Percentiles rank a stretch among this genome's conserved stretches.
These are phyloP conservation scores for Pistacia vera DNA, from an alignment of 345 rosid species.

Conservation along the genomic window DNA sequence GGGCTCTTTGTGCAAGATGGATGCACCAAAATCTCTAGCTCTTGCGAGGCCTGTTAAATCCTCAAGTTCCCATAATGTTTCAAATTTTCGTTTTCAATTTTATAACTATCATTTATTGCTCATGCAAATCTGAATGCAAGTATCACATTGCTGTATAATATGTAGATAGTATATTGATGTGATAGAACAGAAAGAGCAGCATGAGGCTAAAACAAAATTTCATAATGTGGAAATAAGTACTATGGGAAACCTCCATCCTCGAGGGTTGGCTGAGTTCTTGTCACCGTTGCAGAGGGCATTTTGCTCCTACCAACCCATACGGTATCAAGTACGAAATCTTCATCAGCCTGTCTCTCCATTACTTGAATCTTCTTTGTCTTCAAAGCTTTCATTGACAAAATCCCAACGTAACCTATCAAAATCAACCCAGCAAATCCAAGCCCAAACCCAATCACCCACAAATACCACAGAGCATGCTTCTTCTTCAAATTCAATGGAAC, in stretches of 20 bases:
- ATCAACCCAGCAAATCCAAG: constrained; percentile 40
- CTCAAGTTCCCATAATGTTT: not conserved
- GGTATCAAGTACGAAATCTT: constrained; percentile 58
- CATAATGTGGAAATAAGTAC: not conserved
- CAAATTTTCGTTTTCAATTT: too few species aligned
- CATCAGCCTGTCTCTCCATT: constrained; percentile 74
- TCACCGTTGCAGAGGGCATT: constrained; percentile 74
- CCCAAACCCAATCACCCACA: constrained; percentile 52
- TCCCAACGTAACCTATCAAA: constrained; percentile 36
- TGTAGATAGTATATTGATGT: not conserved
- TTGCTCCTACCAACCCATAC: constrained; percentile 74
- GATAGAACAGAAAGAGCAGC: not conserved
- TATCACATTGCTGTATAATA: not conserved
- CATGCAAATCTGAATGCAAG: not conserved
- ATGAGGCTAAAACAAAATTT: not conserved
- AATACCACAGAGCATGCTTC: constrained; percentile 31
- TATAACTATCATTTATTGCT: not conserved
- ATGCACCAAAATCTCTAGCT: not conserved
- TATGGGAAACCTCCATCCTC: constrained; percentile 46
- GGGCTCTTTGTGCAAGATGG: not conserved
- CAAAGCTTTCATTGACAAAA: constrained; percentile 35
- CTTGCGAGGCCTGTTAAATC: not conserved
- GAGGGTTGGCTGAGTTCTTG: constrained; percentile 72
- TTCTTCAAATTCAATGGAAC: constrained; percentile 36
- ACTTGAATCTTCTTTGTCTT: constrained; percentile 69